Percentiles rank a stretch among this genome's conserved stretches.
These are phyloP conservation scores for Arabidopsis hybrid DNA, from an alignment of 441 rosid genomes.

Conservation along the genomic window DNA sequence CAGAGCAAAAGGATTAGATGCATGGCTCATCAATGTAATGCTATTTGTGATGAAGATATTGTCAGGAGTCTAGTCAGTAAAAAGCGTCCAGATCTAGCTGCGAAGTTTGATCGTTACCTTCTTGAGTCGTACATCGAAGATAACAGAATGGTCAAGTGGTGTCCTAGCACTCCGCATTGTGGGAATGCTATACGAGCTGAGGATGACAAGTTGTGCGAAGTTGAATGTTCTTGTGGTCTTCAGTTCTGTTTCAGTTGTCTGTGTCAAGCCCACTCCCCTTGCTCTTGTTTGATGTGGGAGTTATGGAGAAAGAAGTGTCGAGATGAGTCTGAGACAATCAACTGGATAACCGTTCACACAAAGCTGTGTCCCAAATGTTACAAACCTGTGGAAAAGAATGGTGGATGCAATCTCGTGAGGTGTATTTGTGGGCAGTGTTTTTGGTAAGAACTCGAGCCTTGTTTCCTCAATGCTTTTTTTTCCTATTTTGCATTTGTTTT, in stretches of 20 bases:
- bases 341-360: conserved; percentile 88
- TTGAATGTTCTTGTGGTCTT: conserved; percentile 79
- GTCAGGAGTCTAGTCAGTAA: conserved; percentile 61
- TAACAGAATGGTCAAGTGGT: conserved; percentile 88
- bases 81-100: conserved; percentile 62
- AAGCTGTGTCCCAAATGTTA: conserved; percentile 86
- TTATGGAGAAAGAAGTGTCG: conserved; percentile 81
- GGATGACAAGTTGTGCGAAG: conserved; percentile 76
- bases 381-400: conserved; percentile 77
- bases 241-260: conserved; percentile 87
- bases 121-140: conserved; percentile 89
- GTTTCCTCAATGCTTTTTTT: neutral
- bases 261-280: conserved; percentile 82
- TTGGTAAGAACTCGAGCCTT: conserved; percentile 54
- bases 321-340: conserved; percentile 82
- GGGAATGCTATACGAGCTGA: conserved; percentile 83
- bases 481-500: neutral
- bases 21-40: conserved; percentile 75
- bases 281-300: conserved; percentile 93
- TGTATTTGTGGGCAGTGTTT: conserved; percentile 74
- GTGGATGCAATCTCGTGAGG: conserved; percentile 79
- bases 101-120: conserved; percentile 81
- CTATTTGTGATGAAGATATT: conserved; percentile 70
- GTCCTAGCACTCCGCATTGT: conserved; percentile 91
- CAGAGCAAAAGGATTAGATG: conserved; percentile 77